Conservation (phyloP, 176 grass and related monocot species). For the Coix lacrymajobi region DNA sequence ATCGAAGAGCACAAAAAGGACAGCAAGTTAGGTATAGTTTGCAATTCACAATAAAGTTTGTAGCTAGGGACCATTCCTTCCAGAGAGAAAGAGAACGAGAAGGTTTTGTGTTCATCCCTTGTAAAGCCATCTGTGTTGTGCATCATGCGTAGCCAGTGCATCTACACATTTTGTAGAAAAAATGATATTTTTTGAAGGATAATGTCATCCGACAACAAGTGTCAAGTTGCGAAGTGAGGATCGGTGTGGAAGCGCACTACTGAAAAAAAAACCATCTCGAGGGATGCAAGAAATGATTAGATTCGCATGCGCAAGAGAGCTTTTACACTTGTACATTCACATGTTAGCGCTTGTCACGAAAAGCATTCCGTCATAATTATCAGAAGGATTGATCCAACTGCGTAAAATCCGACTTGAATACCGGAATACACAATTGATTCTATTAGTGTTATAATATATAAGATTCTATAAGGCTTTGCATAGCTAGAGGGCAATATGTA, state of each 20-base stretch:
- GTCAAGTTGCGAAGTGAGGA: slow-evolving; percentile 58
- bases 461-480: neutral
- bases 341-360: neutral
- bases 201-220: slow-evolving; percentile 34
- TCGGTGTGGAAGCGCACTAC: slow-evolving; percentile 16
- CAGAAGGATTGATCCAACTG: neutral
- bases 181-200: slow-evolving; percentile 5
- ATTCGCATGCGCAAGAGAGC: neutral
- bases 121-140: neutral
- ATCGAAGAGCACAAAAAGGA: slow-evolving; percentile 41
- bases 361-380: neutral
- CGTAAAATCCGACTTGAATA: neutral
- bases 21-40: slow-evolving; percentile 24
- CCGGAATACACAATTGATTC: rapidly evolving
- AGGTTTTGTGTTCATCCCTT: neutral
- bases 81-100: neutral
- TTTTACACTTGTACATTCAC: neutral
- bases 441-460: neutral
- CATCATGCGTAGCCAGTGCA: neutral
- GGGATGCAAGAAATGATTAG: slow-evolving; percentile 23
- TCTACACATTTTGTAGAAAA: neutral
- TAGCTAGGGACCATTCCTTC: slow-evolving; percentile 48
- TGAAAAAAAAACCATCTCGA: neutral
- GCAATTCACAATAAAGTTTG: slow-evolving; percentile 55
- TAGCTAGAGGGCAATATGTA: neutral